phyloP scores from a whole-genome alignment of 805 yeast genomes.

The Cyberlindnera mrakii region DNA sequence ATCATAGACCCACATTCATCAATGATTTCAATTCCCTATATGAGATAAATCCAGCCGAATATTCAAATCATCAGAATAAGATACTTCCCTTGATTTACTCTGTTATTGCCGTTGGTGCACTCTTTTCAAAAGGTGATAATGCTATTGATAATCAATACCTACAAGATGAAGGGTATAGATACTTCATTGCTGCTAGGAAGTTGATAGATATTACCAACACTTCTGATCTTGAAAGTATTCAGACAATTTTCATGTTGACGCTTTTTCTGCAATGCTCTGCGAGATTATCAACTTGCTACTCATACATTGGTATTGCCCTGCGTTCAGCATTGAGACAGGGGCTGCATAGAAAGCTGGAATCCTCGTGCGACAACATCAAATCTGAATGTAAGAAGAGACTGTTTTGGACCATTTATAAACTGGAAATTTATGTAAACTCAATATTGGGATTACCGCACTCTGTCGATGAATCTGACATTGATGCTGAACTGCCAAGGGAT shows the following conservation, averaged over 20 bases:
- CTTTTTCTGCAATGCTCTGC: conserved; percentile 88
- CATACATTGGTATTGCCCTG: conserved; percentile 85
- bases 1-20: conserved; percentile 78
- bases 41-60: conserved; percentile 69
- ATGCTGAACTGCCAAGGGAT: conserved; percentile 80
- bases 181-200: conserved; percentile 80
- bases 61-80: conserved; percentile 70
- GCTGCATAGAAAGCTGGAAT: conserved; percentile 55
- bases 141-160: conserved; percentile 28
- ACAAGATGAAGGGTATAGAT: conserved; percentile 68
- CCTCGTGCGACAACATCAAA: conserved; percentile 57
- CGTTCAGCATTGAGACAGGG: conserved; percentile 85
- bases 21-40: conserved; percentile 71
- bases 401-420: conserved; percentile 83
- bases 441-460: conserved; percentile 80
- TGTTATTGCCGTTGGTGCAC: conserved; percentile 80
- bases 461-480: conserved; percentile 75
- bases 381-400: conserved; percentile 79
- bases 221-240: conserved; percentile 75
- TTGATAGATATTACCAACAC: conserved; percentile 84
- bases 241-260: conserved; percentile 81
- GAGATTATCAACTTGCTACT: conserved; percentile 80
- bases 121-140: conserved; percentile 45
- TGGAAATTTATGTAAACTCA: conserved; percentile 88
- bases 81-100: conserved; percentile 80